Conservation (phyloP, 2,329 filamentous ascomycete species). For the Metarhizium guizhouense region DNA sequence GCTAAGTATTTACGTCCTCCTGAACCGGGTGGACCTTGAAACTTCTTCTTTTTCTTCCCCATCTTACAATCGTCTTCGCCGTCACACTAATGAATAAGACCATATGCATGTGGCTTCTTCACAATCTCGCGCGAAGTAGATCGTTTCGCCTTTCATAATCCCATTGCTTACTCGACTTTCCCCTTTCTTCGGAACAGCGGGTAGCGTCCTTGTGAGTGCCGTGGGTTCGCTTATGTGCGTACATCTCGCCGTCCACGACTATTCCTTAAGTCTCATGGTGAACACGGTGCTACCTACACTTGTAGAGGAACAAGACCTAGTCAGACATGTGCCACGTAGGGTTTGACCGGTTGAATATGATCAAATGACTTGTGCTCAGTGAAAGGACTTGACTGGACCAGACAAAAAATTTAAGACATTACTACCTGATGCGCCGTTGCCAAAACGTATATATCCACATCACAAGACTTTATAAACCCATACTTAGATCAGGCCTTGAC, state of each 20-base stretch:
- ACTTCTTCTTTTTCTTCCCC: constrained; percentile 27
- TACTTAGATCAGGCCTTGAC: constrained; percentile 7
- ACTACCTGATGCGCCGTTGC: constrained; percentile 8
- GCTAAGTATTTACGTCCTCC: neutral
- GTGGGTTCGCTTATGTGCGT: constrained; percentile 55
- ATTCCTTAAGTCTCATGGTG: neutral
- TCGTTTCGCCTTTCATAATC: constrained; percentile 51
- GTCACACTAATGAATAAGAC: constrained; percentile 26
- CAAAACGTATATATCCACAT: constrained; percentile 3
- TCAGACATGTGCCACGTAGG: neutral
- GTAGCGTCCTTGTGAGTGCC: constrained; percentile 28
- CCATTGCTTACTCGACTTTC: constrained; percentile 35
- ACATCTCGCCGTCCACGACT: constrained; percentile 27
- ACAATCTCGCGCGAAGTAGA: constrained; percentile 45
- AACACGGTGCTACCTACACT: neutral
- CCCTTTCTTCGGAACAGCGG: constrained; percentile 11
- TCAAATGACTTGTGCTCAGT: neutral
- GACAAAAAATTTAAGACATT: neutral
- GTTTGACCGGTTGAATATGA: neutral
- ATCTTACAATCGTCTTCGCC: constrained; percentile 40
- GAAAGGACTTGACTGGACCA: constrained; percentile 1
- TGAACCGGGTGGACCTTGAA: neutral
- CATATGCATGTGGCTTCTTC: constrained; percentile 32
- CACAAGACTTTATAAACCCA: neutral
- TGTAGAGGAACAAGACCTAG: too few relatives aligned